Base-by-base conservation (phyloP, 2,329 filamentous ascomycete genomes). In the Claviceps pazoutovae region DNA sequence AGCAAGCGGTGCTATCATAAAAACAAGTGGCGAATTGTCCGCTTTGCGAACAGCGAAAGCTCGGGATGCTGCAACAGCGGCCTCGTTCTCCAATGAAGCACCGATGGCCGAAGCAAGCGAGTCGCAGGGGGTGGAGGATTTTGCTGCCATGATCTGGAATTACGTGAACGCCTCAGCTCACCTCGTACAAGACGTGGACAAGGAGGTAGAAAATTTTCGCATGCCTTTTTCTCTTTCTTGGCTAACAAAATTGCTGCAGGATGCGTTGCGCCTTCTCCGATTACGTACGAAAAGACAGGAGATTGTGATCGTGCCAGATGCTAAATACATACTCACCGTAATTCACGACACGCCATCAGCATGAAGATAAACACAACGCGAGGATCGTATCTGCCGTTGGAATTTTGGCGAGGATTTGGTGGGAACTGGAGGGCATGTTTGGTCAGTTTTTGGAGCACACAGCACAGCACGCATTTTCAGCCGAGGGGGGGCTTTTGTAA, bases 281-380 rank as follows among this genome's bases (percentile, higher is more conserved):
- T 64, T 94, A 57, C 78, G 88, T 57, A 91, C 86, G n/a, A 88
- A 83, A 71, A 89, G 86, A 66, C 85, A 89, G 59, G 88, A 94
- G 66, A 70, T 93, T 56, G 84, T 93, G 54, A 87, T 93, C 61
- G 84, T 91, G 19, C 86, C 86, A 65, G 87, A 91, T 65, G 62
- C 78, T 42, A 89, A 87, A 62, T 94, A 86, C 66, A 72, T 93
- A 46, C 74, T 91, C 39, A 80, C 90, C 51, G 83, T 89, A 39
- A 78, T 91, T 52, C 86, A 91, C 68, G 86, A 90, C 63, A 88
- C 86, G n/a, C 83, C 85, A 41, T 76, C 80, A 8, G 82, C 80
- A 60, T 86, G 67, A 66, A 55, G 34, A 37, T 37, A 49, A 44
- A 46, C 41, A 49, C 9, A 48, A 14, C 3, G 14, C 21, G 39